These are phyloP conservation scores for Vachellia collinsii DNA, from an alignment of 306 rosid species.

Conservation along the genomic window DNA sequence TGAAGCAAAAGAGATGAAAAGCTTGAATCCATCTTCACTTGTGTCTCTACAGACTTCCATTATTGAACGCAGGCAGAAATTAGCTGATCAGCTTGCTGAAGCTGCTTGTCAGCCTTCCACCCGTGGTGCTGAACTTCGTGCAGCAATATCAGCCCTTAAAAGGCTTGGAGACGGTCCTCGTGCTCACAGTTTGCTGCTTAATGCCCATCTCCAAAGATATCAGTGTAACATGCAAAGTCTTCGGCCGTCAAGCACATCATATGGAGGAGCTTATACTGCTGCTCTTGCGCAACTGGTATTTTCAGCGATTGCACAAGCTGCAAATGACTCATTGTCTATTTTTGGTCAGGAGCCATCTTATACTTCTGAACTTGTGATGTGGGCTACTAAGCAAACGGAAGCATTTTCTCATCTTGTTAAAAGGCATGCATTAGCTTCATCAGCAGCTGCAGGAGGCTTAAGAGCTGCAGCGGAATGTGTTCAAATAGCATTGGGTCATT, in stretches of 20 bases:
- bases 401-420: slow-evolving; percentile 83
- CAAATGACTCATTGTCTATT: slow-evolving; percentile 81
- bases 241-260: slow-evolving; percentile 94
- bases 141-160: slow-evolving; percentile 88
- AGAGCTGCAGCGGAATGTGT: slow-evolving; percentile 99
- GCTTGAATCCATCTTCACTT: slow-evolving; percentile 52
- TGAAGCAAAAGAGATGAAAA: slow-evolving; percentile 37
- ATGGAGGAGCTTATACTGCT: slow-evolving; percentile 98
- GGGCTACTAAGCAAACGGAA: slow-evolving; percentile 95
- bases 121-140: slow-evolving; percentile 89
- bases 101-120: slow-evolving; percentile 99
- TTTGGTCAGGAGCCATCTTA: slow-evolving; percentile 88
- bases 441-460: slow-evolving; percentile 99
- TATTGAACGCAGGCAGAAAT: slow-evolving; percentile 67
- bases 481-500: slow-evolving; percentile 98
- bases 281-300: slow-evolving; percentile 95
- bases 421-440: slow-evolving; percentile 96
- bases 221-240: slow-evolving; percentile 93
- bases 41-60: slow-evolving; percentile 72
- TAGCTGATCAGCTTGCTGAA: slow-evolving; percentile 98
- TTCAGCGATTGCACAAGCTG: slow-evolving; percentile 97
- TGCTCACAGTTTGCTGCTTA: slow-evolving; percentile 86
- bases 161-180: slow-evolving; percentile 95
- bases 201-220: slow-evolving; percentile 88
- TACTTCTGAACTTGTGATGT: slow-evolving; percentile 93